phyloP scores from a whole-genome alignment of 2,329 filamentous ascomycete genomes.

The Rhexocercosporidium sp. region DNA sequence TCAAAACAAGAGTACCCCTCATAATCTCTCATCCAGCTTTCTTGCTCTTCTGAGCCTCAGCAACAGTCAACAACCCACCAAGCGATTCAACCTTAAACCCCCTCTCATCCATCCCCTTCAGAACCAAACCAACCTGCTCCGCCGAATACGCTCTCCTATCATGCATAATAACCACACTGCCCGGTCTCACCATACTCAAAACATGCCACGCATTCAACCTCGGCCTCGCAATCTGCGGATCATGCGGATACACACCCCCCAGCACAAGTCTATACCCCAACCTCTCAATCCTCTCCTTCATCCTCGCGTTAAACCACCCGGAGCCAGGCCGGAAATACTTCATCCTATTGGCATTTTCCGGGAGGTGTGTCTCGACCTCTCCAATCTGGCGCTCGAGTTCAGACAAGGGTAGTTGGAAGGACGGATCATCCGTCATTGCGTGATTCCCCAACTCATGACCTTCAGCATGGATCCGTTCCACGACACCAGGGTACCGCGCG shows the following conservation, averaged over 20 bases:
- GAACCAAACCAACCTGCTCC: conserved; percentile 75
- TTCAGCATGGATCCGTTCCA: conserved; percentile 61
- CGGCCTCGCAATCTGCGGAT: conserved; percentile 78
- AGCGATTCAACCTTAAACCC: conserved; percentile 77
- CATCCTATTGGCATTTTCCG: conserved; percentile 54
- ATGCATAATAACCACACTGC: conserved; percentile 84
- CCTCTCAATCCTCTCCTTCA: conserved; percentile 64
- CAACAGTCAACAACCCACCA: conserved; percentile 62
- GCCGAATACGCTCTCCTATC: conserved; percentile 83
- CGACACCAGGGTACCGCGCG: conserved; percentile 55
- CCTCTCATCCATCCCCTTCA: conserved; percentile 71
- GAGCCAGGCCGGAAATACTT: conserved; percentile 84
- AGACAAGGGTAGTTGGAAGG: conserved; percentile 61
- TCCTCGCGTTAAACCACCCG: conserved; percentile 77
- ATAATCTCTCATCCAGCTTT: conserved; percentile 18
- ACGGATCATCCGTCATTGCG: conserved; percentile 86
- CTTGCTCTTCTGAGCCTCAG: conserved; percentile 22
- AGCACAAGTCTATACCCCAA: conserved; percentile 77
- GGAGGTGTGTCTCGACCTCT: conserved; percentile 60
- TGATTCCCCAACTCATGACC: conserved; percentile 84
- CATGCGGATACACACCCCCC: conserved; percentile 87
- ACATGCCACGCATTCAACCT: conserved; percentile 78
- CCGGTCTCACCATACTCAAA: conserved; percentile 77
- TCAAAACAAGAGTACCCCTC: background rate
- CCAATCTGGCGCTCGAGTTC: conserved; percentile 68